Base-by-base conservation (phyloP, 768 basidiomycete genomes). In the Pleurotus citrinopileatus region DNA sequence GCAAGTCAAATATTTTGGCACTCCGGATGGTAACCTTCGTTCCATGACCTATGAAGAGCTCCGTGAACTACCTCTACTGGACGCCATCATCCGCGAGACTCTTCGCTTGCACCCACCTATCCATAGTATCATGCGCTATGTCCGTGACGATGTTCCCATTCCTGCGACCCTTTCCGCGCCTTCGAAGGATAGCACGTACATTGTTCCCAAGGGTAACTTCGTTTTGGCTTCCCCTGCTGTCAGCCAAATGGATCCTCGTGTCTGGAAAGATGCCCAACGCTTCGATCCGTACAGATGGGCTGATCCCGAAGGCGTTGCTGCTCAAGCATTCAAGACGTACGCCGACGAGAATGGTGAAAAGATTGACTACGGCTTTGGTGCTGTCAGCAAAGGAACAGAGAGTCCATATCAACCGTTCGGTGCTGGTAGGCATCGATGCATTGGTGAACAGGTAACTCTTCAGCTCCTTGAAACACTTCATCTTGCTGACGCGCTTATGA, bases 331-430 rank as follows among this genome's bases (percentile, higher is more conserved):
- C 63, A 83, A 82, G 62, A 77, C 80, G 59, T 94, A 97, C 63
- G 69, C 73, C 36, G 90, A 90, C 61, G 85, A 85, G 61, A 69
- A 70, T 27, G 89, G 91, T 54, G 92, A 96, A 70, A 94, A 94
- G 75, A 76, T 98, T 57, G 97, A 99, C 69, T 99, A 88, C 63
- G 97, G 97, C 2, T 99, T 92, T 68, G 97, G 97, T 51, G 83
- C 86, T 56, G 90, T 99, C 48, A 91, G 88, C 74, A 98, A 98
- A 73, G 95, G 95, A 46, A 98, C 95, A 4, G 91, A 95, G 54
- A 91, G 88, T 61, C 93, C 92, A 45, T 98, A 98, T 68, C 91
- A 97, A 67, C 97, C 97, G 1, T 99, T 99, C 63, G 97, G 97
- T 57, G 96, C 97, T 48, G 97, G 97, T 25, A 80, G 91, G 62